Evolutionary conservation across 495 filamentous ascomycete genomes (phyloP).

Genomic region (Neurospora sp.): DNA sequence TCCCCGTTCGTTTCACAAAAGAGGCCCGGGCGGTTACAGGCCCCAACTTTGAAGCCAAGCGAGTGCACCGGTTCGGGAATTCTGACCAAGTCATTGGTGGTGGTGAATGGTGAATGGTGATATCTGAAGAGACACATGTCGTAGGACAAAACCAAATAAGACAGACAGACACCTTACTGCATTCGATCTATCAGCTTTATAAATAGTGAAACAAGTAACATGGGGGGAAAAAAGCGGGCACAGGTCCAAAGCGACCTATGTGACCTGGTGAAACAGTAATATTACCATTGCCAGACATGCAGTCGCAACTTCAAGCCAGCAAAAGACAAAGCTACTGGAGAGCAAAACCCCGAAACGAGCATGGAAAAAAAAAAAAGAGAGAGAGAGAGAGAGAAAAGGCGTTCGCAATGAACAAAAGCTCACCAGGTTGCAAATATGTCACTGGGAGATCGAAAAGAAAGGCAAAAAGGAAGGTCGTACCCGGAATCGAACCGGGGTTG

Average conservation of each 20-base stretch:
- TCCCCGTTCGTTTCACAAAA: not conserved
- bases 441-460: not conserved
- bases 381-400: no score
- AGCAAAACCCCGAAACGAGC: not conserved
- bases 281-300: not conserved
- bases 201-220: not conserved
- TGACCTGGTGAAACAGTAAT: not conserved
- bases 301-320: not conserved
- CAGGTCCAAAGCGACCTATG: not conserved
- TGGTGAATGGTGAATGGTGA: not conserved
- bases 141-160: not conserved
- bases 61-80: not conserved
- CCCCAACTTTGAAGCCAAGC: not conserved
- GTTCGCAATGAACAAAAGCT: not conserved
- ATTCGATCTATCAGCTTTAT: not conserved
- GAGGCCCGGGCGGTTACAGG: not conserved
- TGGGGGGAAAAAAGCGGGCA: not conserved
- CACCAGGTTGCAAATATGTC: not conserved
- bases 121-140: not conserved
- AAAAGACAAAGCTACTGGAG: not conserved
- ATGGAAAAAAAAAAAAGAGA: no score
- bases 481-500: conserved; percentile 26
- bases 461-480: conserved; percentile 15
- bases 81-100: not conserved
- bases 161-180: not conserved